phyloP scores from a whole-genome alignment of 2,329 filamentous ascomycete genomes.

The Exophiala bonariae region DNA sequence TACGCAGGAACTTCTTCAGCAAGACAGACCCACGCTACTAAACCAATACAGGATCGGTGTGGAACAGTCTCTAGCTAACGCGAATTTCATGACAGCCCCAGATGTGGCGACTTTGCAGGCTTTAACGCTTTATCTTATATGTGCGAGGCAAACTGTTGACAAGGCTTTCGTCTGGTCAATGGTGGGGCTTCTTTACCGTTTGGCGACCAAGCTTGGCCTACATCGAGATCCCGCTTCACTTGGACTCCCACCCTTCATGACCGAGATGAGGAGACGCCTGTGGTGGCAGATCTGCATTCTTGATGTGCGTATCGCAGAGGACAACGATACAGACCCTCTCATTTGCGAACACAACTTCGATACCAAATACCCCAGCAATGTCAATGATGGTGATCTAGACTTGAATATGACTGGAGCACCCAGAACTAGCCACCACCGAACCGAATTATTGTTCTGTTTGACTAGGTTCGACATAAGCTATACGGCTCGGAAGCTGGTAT shows the following conservation, averaged over 20 bases:
- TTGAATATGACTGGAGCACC: slow-evolving; percentile 24
- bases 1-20: slow-evolving; percentile 43
- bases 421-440: slow-evolving; percentile 1
- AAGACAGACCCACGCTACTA: slow-evolving; percentile 51
- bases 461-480: slow-evolving; percentile 25
- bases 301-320: slow-evolving; percentile 60
- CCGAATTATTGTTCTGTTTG: slow-evolving; percentile 31
- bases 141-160: slow-evolving; percentile 43
- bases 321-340: slow-evolving; percentile 62
- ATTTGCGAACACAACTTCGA: slow-evolving; percentile 60
- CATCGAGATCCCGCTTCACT: slow-evolving; percentile 24
- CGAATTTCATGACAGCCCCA: slow-evolving; percentile 61
- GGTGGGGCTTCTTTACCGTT: slow-evolving; percentile 40
- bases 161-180: slow-evolving; percentile 43
- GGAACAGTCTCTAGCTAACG: slow-evolving; percentile 62
- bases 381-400: slow-evolving; percentile 49
- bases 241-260: slow-evolving; percentile 45
- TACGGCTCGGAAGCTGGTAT: slow-evolving; percentile 26
- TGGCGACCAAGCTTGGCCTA: slow-evolving; percentile 34
- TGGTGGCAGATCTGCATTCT: slow-evolving; percentile 47
- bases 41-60: slow-evolving; percentile 60
- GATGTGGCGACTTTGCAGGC: slow-evolving; percentile 63
- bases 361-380: slow-evolving; percentile 51
- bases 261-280: slow-evolving; percentile 36
- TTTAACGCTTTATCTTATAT: slow-evolving; percentile 60